phyloP scores from a whole-genome alignment of 2,329 filamentous ascomycete genomes.

The Colletotrichum sublineola region DNA sequence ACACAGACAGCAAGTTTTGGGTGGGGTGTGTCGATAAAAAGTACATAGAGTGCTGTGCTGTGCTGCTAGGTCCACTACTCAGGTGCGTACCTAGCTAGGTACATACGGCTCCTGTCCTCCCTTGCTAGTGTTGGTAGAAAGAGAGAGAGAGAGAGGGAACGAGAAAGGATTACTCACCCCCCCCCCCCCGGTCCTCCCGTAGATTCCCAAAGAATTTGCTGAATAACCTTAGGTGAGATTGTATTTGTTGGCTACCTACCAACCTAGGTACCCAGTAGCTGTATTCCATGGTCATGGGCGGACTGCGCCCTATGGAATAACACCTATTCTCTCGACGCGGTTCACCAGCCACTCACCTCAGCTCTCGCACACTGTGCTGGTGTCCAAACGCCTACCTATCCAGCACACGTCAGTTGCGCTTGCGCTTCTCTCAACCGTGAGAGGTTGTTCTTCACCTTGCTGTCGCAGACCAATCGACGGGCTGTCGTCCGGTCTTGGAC shows the following conservation, averaged over 20 bases:
- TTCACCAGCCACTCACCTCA: not conserved
- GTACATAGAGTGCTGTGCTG: not conserved
- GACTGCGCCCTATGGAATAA: not conserved
- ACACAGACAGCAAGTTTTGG: slow-evolving; percentile 15
- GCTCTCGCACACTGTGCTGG: slow-evolving; percentile 23
- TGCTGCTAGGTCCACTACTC: too few species aligned
- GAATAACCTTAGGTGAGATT: not conserved
- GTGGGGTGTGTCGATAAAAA: not conserved
- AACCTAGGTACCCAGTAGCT: too few species aligned
- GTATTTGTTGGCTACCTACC: too few species aligned
- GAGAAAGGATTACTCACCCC: slow-evolving; percentile 29
- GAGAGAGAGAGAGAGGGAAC: not conserved
- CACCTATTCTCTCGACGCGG: too few species aligned
- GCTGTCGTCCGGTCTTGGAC: slow-evolving; percentile 16
- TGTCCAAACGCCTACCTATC: too few species aligned
- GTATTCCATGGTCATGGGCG: too few species aligned
- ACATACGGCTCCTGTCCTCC: not conserved
- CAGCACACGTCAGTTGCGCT: slow-evolving; percentile 2
- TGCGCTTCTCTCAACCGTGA: slow-evolving; percentile 1
- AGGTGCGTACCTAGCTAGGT: not conserved
- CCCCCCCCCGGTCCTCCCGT: slow-evolving; percentile 9
- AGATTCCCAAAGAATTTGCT: not conserved
- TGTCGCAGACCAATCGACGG: slow-evolving; percentile 20
- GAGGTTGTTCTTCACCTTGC: slow-evolving; percentile 2
- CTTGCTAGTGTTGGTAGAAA: not conserved